These are phyloP conservation scores for Candida dubliniensis DNA, from an alignment of 1,139 yeast species.

Conservation along the genomic window DNA sequence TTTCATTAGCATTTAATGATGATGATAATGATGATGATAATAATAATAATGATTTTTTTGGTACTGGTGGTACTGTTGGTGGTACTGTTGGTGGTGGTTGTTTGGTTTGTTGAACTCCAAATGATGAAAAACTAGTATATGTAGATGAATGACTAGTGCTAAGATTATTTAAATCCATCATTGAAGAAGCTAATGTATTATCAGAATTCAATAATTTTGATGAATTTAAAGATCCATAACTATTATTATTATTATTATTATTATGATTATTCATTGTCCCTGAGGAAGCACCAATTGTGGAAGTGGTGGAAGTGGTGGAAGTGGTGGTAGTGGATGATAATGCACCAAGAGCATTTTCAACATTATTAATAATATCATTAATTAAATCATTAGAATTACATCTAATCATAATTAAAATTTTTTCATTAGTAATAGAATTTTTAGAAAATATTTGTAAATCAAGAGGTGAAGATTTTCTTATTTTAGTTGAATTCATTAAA, in stretches of 20 bases:
- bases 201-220: slow-evolving; percentile 27
- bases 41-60: background rate
- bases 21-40: background rate
- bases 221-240: slow-evolving; percentile 19
- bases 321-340: slow-evolving; percentile 18
- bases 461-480: slow-evolving; percentile 40
- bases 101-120: slow-evolving; percentile 5
- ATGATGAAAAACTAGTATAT: slow-evolving; percentile 33
- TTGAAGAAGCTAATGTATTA: slow-evolving; percentile 38
- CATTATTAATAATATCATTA: slow-evolving; percentile 25
- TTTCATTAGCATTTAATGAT: slow-evolving; percentile 10
- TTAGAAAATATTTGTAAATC: slow-evolving; percentile 39
- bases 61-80: background rate
- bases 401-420: slow-evolving; percentile 34
- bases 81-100: background rate
- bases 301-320: slow-evolving; percentile 16
- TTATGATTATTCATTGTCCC: too few relatives aligned
- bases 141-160: slow-evolving; percentile 37
- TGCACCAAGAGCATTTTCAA: slow-evolving; percentile 31
- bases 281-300: background rate
- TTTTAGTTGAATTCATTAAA: slow-evolving; percentile 21
- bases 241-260: background rate
- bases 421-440: slow-evolving; percentile 33
- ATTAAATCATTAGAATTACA: slow-evolving; percentile 31
- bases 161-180: slow-evolving; percentile 25